Evolutionary conservation across 805 yeast species (phyloP).

Genomic region (Wickerhamomyces ciferrii): DNA sequence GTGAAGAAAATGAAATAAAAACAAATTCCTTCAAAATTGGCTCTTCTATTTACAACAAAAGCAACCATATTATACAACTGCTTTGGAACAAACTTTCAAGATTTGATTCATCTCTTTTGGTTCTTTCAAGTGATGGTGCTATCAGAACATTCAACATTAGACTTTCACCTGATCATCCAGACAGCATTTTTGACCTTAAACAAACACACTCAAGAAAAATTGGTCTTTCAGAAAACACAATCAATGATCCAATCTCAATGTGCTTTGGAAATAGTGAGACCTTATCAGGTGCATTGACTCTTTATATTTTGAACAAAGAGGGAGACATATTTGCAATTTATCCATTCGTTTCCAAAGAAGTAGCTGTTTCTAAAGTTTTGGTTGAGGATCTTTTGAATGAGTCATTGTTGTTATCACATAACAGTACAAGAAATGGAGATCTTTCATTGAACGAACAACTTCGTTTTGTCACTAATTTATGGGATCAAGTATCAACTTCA

Average conservation of each 20-base stretch:
- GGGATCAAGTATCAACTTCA: slow-evolving; percentile 19
- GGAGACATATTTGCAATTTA: slow-evolving; percentile 56
- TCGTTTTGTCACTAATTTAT: slow-evolving; percentile 28
- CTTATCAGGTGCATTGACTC: slow-evolving; percentile 39
- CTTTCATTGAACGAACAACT: slow-evolving; percentile 26
- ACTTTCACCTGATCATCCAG: slow-evolving; percentile 21
- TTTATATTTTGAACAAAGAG: slow-evolving; percentile 47
- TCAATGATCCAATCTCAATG: slow-evolving; percentile 18
- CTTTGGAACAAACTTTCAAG: slow-evolving; percentile 41
- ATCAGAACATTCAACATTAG: slow-evolving; percentile 33
- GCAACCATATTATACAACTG: slow-evolving; percentile 28
- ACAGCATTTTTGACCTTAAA: slow-evolving; percentile 13
- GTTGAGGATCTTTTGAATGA: slow-evolving; percentile 27
- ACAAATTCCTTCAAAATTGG: slow-evolving; percentile 21
- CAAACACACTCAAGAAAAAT: slow-evolving; percentile 7
- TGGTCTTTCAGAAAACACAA: slow-evolving; percentile 16
- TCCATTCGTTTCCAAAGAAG: slow-evolving; percentile 55
- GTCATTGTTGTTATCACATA: slow-evolving; percentile 23
- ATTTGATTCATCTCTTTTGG: slow-evolving; percentile 36
- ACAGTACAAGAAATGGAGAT: slow-evolving; percentile 6
- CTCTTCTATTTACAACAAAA: slow-evolving; percentile 19
- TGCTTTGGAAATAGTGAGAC: slow-evolving; percentile 16
- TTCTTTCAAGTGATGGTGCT: slow-evolving; percentile 28
- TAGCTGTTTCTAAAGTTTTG: slow-evolving; percentile 30
- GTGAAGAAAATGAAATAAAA: slow-evolving; percentile 1